Percentiles rank a stretch among this genome's conserved stretches.
Evolutionary conservation across 75 land plant genomes (phyloP).

Genomic region (Cunninghamia lanceolata): DNA sequence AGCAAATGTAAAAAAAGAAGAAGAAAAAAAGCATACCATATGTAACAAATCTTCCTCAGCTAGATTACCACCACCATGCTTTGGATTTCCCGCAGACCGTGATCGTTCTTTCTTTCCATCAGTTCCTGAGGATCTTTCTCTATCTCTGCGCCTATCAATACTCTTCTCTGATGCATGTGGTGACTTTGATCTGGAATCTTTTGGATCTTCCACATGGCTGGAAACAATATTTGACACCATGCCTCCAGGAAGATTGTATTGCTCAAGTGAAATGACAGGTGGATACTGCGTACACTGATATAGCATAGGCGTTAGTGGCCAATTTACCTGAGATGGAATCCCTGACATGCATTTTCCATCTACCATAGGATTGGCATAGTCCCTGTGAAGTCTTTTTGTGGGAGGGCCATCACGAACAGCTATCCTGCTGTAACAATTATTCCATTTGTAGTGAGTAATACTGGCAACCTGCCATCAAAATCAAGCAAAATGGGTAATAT

Average conservation of each 20-base stretch:
- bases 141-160: slow-evolving; percentile 17
- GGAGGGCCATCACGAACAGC: slow-evolving; percentile 13
- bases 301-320: slow-evolving; percentile 20
- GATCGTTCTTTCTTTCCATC: slow-evolving; percentile 25
- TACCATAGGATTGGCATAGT: slow-evolving; percentile 20
- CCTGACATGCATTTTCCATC: slow-evolving; percentile 24
- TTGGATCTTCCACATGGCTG: slow-evolving; percentile 13
- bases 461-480: background rate
- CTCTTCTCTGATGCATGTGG: slow-evolving; percentile 9
- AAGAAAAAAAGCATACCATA: slow-evolving; percentile 41
- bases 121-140: slow-evolving; percentile 27
- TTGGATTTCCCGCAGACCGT: slow-evolving; percentile 29
- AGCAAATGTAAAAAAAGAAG: background rate
- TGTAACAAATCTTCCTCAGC: slow-evolving; percentile 74
- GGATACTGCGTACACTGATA: slow-evolving; percentile 27
- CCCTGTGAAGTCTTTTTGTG: slow-evolving; percentile 24
- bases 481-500: background rate
- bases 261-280: slow-evolving; percentile 15
- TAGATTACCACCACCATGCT: slow-evolving; percentile 32
- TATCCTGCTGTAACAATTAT: slow-evolving; percentile 1
- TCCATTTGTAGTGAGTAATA: background rate
- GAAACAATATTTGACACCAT: slow-evolving; percentile 5
- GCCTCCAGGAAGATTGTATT: slow-evolving; percentile 17
- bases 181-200: slow-evolving; percentile 19
- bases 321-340: slow-evolving; percentile 18